Conservation (phyloP, 169 alveolate species). For the Plasmodium adleri region DNA sequence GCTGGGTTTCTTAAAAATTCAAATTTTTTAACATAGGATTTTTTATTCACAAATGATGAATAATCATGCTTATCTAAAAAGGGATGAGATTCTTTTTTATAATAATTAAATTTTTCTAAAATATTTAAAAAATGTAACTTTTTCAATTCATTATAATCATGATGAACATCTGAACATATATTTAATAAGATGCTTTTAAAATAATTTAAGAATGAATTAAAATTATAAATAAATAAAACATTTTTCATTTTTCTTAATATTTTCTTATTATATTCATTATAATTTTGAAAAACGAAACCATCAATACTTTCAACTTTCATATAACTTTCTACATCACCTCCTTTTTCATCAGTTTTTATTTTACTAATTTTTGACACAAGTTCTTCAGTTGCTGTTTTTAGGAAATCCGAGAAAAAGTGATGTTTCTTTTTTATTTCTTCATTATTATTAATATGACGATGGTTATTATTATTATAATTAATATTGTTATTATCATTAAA, state of each 20-base stretch:
- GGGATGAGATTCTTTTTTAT: neutral
- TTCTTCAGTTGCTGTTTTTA: slow-evolving; percentile 76
- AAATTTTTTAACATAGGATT: neutral
- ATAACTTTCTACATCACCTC: slow-evolving; percentile 16
- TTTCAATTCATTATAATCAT: slow-evolving; percentile 41
- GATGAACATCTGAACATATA: slow-evolving; percentile 38
- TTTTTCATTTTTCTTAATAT: slow-evolving; percentile 52
- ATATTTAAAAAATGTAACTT: slow-evolving; percentile 24
- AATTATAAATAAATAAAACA: slow-evolving; percentile 23
- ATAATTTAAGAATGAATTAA: slow-evolving; percentile 21
- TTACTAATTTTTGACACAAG: slow-evolving; percentile 59
- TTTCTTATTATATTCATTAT: slow-evolving; percentile 58
- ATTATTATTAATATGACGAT: neutral
- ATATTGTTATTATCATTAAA: too few species aligned
- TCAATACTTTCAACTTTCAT: slow-evolving; percentile 34
- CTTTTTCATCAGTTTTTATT: slow-evolving; percentile 70
- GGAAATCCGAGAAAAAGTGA: slow-evolving; percentile 33
- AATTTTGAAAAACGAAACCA: slow-evolving; percentile 51
- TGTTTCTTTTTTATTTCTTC: slow-evolving; percentile 26
- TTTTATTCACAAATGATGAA: neutral
- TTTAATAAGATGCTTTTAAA: slow-evolving; percentile 40
- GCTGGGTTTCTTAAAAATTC: slow-evolving; percentile 27
- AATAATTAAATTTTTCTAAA: slow-evolving; percentile 32
- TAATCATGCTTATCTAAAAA: neutral
- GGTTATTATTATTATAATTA: neutral